These are phyloP conservation scores for Sporobolomyces phaffii DNA, from an alignment of 768 basidiomycete species.

Conservation along the genomic window DNA sequence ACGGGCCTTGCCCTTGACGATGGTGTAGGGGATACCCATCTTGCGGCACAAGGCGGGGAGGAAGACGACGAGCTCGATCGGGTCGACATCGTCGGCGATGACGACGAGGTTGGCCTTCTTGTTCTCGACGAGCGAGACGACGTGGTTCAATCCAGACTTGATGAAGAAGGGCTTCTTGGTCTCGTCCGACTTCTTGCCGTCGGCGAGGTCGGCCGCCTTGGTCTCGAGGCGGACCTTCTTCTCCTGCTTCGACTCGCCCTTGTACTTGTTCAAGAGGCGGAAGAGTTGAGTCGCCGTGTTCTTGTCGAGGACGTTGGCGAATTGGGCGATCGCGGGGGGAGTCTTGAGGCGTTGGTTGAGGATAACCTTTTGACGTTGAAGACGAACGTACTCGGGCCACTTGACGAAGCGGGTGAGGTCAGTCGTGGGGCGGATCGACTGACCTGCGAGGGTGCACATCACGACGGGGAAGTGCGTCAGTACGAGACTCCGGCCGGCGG, in stretches of 20 bases:
- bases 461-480: background rate
- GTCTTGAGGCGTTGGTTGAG: conserved; percentile 96
- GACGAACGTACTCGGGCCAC: conserved; percentile 97
- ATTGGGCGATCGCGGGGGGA: conserved; percentile 95
- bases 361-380: conserved; percentile 97
- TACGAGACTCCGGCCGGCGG: background rate
- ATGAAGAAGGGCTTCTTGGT: conserved; percentile 90
- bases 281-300: conserved; percentile 97
- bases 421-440: conserved; percentile 79
- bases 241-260: conserved; percentile 89
- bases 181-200: conserved; percentile 68
- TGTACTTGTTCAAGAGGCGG: conserved; percentile 96
- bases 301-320: conserved; percentile 92
- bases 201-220: conserved; percentile 68
- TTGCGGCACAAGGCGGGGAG: conserved; percentile 96
- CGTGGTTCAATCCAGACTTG: conserved; percentile 96
- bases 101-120: conserved; percentile 95
- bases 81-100: conserved; percentile 97
- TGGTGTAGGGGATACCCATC: conserved; percentile 98
- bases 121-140: conserved; percentile 87
- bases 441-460: conserved; percentile 56
- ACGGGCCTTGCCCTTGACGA: conserved; percentile 91
- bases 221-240: conserved; percentile 87
- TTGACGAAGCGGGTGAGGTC: conserved; percentile 97
- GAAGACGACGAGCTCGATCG: conserved; percentile 97